Evolutionary conservation across 2,329 filamentous ascomycete species (phyloP), one percentile per base, ranked within the genome.

Genomic region (Rhynchosporium graminicola): DNA sequence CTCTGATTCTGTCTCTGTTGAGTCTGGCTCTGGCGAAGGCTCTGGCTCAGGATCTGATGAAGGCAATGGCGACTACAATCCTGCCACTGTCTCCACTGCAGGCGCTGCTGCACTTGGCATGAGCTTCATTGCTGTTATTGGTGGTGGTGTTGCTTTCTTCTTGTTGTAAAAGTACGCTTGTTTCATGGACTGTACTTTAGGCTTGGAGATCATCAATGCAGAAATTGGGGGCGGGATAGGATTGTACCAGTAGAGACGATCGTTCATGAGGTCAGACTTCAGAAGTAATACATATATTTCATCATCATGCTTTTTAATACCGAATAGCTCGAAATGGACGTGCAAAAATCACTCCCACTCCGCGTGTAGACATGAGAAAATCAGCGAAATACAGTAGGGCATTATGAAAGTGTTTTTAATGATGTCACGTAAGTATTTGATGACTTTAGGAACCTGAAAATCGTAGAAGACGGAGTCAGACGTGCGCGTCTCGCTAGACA

Each of bases 61-160:
- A 20, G 45, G 47, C 5, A 13, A 45, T 31, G 60, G 46, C 7
- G 47, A 42, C 26, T 31, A 57, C 9, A 3, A 50, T n/a, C 57
- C 63, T 28, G 29, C 59, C 29, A 61, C 60, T 29, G 50, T n/a
- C 10, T 59, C 68, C 13, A 62, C 48, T 5, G 62, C 59, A 20
- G 65, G 48, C 38, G 67, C 63, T 15, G 65, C 61, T n/a, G 38
- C 59, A 3, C 10, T 66, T 55, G 60, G 61, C 9, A 50, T 70
- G 33, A 65, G 66, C 47, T 60, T 71, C 28, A 62, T 60, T 15
- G 68, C 56, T 13, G 43, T 69, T 28, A 62, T 60, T 38, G 67
- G 58, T 58, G 67, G 68, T 58, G 13, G 67, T 26, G 55, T 62
- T 43, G 68, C 63, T 29, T 47, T 64, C 13, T 62, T 68, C 26